Percentiles rank a stretch among this genome's conserved stretches.
Evolutionary conservation across 371 early-diverging fungal genomes (phyloP).

Genomic region (Choanephora cucurbitarum): DNA sequence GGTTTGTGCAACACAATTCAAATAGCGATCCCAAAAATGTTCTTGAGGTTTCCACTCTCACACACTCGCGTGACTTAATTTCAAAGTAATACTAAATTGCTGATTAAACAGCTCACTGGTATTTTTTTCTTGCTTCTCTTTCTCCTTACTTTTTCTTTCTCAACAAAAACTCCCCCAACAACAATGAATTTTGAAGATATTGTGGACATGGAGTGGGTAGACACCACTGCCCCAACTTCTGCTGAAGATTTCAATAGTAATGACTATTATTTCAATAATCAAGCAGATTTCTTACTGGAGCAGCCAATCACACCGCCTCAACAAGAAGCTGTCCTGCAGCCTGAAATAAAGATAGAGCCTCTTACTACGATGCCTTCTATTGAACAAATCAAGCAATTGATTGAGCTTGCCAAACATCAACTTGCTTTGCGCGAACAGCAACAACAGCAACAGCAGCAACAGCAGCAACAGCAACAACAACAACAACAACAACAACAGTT

Average conservation of each 20-base stretch:
- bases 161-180: background rate
- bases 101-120: conserved; percentile 5
- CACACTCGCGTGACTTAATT: background rate
- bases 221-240: conserved; percentile 20
- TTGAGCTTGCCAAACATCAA: conserved; percentile 48
- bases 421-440: conserved; percentile 32
- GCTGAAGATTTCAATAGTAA: conserved; percentile 10
- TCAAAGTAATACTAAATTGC: background rate
- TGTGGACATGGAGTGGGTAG: conserved; percentile 52
- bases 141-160: conserved; percentile 10
- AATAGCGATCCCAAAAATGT: too few relatives aligned
- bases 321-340: background rate
- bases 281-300: conserved; percentile 20
- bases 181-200: conserved; percentile 53
- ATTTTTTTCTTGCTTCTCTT: conserved; percentile 11
- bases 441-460: conserved; percentile 13
- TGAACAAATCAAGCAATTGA: conserved; percentile 47
- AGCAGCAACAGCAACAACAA: conserved; percentile 8
- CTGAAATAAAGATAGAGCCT: conserved; percentile 11
- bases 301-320: conserved; percentile 19
- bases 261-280: conserved; percentile 17
- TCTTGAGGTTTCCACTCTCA: too few relatives aligned
- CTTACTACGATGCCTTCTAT: conserved; percentile 31
- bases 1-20: too few relatives aligned
- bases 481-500: conserved; percentile 8